Conservation (phyloP, 2,329 filamentous ascomycete species). For the Aspergillus puulaauensis region DNA sequence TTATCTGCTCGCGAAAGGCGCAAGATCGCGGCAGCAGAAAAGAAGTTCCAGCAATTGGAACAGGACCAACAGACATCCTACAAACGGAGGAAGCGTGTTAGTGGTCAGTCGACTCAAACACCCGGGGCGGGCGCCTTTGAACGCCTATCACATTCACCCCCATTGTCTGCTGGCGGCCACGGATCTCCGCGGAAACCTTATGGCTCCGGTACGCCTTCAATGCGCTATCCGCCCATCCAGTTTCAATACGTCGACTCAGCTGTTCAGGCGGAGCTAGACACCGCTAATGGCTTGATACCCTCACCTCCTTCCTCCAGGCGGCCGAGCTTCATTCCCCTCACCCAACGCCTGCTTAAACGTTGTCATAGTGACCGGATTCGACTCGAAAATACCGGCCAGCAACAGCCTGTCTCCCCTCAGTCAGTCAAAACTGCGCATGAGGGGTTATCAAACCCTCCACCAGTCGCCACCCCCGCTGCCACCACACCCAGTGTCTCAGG, state of each 20-base stretch:
- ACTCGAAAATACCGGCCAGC: slow-evolving; percentile 30
- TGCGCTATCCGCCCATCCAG: slow-evolving; percentile 25
- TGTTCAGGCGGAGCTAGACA: slow-evolving; percentile 47
- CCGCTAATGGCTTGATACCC: slow-evolving; percentile 27
- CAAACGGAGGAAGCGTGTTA: slow-evolving; percentile 58
- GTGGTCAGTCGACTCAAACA: slow-evolving; percentile 51
- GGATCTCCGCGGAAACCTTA: slow-evolving; percentile 32
- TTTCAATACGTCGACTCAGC: slow-evolving; percentile 42
- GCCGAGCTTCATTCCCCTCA: slow-evolving; percentile 40
- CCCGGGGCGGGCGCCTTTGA: slow-evolving; percentile 30
- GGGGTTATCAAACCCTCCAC: slow-evolving; percentile 15
- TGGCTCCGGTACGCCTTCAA: slow-evolving; percentile 26
- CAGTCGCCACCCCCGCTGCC: slow-evolving; percentile 3
- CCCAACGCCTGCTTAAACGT: slow-evolving; percentile 43
- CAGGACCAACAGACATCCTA: slow-evolving; percentile 52
- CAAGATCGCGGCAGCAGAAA: slow-evolving; percentile 63
- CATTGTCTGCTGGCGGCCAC: slow-evolving; percentile 26
- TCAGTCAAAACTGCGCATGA: slow-evolving; percentile 12
- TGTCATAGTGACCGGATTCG: slow-evolving; percentile 42
- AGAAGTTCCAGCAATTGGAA: slow-evolving; percentile 62
- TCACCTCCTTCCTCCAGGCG: slow-evolving; percentile 22
- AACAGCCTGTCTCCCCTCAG: slow-evolving; percentile 18
- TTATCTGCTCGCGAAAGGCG: slow-evolving; percentile 62
- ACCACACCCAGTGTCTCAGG: slow-evolving; percentile 11
- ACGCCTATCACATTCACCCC: slow-evolving; percentile 38